Evolutionary conservation across 148 eudicot species (phyloP), one percentile per base, ranked within the genome.

Genomic region (Cornus kousa): DNA sequence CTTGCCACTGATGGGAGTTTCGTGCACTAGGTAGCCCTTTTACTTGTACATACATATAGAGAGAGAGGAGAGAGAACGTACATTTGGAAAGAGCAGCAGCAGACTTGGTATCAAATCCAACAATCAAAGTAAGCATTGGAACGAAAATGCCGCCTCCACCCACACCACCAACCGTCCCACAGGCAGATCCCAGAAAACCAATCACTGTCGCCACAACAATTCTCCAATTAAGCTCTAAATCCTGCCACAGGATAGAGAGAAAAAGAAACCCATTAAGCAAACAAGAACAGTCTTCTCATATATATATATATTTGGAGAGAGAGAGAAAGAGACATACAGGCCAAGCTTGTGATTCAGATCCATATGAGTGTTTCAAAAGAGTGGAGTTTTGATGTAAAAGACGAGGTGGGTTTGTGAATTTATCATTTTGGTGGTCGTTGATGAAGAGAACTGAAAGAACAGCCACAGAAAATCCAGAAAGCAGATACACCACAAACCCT

Each of bases 61-160:
- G 17, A 9, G 55, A 46, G n/a, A 67, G 48, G 13, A 28, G 50
- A 37, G 70, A 24, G 22, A 16, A 67, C 19, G 22, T 46, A 94
- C 99, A 97, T 86, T 97, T 97, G 46, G 99, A 97, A 69, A 97
- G 91, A 69, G 99, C 99, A 83, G 99, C 99, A 69, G 99, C 98
- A 74, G 99, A 97, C 83, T 97, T 97, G 78, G 98, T 91, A 78
- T 97, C 99, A 79, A 97, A 97, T 2, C 98, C 98, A 74, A 97
- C 87, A 72, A 97, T 80, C 73, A 97, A 83, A 46, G 90, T 92
- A 65, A 97, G 94, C 98, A 91, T 91, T 0, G 99, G 99, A 67
- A 94, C 98, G 74, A 97, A 97, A 82, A 97, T 94, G 72, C 99
- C 99, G 19, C 99, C 98, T 6, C 98, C 98, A 37, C 98, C 98